These are phyloP conservation scores for Ramularia endophylla DNA, from an alignment of 2,329 filamentous ascomycete species.

Conservation along the genomic window DNA sequence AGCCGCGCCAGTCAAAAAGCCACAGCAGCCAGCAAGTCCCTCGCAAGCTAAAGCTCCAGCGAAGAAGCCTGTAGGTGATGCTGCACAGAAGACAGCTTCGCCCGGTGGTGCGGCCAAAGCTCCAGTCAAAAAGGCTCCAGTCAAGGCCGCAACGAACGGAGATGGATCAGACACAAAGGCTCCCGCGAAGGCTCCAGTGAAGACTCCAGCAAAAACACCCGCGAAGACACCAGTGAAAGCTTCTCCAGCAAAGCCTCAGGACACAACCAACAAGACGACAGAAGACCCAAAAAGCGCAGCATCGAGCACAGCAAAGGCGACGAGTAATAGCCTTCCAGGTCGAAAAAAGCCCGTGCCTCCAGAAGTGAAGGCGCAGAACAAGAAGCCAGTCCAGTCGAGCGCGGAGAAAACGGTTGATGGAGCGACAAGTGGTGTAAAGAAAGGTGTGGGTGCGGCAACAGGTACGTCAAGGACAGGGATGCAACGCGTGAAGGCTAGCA, in stretches of 20 bases:
- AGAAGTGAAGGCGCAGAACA: conserved; percentile 13
- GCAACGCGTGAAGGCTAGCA: conserved; percentile 15
- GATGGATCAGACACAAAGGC: no score
- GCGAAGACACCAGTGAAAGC: conserved; percentile 8
- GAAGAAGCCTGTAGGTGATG: conserved; percentile 9
- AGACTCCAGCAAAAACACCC: conserved; percentile 13
- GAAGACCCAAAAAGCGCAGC: no score
- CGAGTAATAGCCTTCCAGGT: conserved; percentile 3
- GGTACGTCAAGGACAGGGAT: conserved; percentile 30
- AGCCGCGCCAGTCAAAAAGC: not conserved
- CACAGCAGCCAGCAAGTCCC: conserved; percentile 2
- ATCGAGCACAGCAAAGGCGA: conserved; percentile 11
- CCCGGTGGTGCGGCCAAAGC: conserved; percentile 15
- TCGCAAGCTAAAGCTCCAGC: conserved; percentile 8
- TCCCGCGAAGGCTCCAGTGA: conserved; percentile 9
- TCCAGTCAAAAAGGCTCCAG: conserved; percentile 12
- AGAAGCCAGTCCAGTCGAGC: conserved; percentile 14
- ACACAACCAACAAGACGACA: conserved; percentile 16
- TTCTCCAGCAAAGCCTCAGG: conserved; percentile 8
- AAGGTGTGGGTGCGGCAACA: conserved; percentile 23
- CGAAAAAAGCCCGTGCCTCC: conserved; percentile 18
- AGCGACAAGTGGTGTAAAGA: conserved; percentile 20
- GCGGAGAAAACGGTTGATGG: conserved; percentile 23
- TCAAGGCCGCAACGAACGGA: conserved; percentile 5
- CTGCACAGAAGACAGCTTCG: conserved; percentile 3